These are phyloP conservation scores for Rhizomucor pusillus DNA, from an alignment of 371 early-diverging fungal genomes.

Conservation along the genomic window DNA sequence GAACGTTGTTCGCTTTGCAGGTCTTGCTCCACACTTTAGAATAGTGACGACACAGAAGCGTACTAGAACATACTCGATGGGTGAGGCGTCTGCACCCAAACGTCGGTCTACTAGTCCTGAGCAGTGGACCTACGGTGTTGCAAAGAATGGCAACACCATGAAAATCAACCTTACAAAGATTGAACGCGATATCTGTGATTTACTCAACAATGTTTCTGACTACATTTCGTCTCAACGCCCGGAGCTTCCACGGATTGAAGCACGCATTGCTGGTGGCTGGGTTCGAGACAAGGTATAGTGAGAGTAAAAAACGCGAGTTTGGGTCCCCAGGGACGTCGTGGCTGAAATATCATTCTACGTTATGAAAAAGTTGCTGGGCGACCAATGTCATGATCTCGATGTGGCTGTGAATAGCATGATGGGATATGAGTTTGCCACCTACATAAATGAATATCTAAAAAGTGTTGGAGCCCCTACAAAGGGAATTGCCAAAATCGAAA, in stretches of 20 bases:
- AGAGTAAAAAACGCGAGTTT: no score
- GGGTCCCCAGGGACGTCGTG: not conserved
- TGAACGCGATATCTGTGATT: constrained; percentile 62
- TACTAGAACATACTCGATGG: no score
- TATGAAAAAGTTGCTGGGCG: constrained; percentile 75
- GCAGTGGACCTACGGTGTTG: constrained; percentile 22
- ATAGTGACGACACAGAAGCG: no score
- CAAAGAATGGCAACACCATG: constrained; percentile 38
- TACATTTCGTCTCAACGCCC: constrained; percentile 47
- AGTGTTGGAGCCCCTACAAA: constrained; percentile 46
- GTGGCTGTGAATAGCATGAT: constrained; percentile 95
- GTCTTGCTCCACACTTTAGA: no score
- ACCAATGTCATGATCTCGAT: constrained; percentile 92
- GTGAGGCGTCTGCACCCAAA: no score
- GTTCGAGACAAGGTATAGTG: constrained; percentile 92
- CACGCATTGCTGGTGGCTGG: constrained; percentile 99
- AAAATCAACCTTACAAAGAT: constrained; percentile 45
- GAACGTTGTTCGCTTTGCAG: no score
- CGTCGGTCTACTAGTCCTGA: no score
- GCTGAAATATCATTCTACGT: not conserved
- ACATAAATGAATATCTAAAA: constrained; percentile 69
- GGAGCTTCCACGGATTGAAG: constrained; percentile 56
- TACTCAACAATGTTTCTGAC: constrained; percentile 60
- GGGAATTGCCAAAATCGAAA: constrained; percentile 79
- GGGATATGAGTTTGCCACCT: constrained; percentile 92